Percentiles rank a stretch among this genome's conserved stretches.
Conservation (phyloP, 768 basidiomycete species). For the Calocybe gangraenosa region DNA sequence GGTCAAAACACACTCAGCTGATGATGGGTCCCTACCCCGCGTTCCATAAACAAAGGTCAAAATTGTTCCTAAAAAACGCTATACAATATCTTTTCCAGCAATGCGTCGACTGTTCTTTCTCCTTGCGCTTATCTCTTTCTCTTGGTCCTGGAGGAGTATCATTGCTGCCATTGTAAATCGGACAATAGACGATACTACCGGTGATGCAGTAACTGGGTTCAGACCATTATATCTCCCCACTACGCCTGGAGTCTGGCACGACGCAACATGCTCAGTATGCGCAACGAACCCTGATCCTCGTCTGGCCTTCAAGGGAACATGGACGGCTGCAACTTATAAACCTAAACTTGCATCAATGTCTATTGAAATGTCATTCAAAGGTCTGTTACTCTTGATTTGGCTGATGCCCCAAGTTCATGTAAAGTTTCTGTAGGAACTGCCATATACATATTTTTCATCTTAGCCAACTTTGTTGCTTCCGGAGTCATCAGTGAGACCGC, state of each 20-base stretch:
- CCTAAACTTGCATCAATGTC: not conserved
- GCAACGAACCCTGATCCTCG: not conserved
- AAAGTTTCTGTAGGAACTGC: not conserved
- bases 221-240: not conserved
- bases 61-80: no score
- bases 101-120: no score
- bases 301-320: not conserved
- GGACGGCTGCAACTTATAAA: not conserved
- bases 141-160: no score
- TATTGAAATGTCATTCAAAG: not conserved
- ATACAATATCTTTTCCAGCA: no score
- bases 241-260: not conserved
- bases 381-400: not conserved
- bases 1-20: no score
- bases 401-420: not conserved
- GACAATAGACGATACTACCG: not conserved
- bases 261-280: not conserved
- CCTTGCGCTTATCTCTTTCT: no score
- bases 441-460: not conserved
- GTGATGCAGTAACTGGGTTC: not conserved
- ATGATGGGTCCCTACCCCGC: no score
- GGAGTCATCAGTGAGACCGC: not conserved
- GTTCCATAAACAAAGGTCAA: no score
- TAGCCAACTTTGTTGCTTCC: not conserved
- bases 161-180: no score